phyloP scores from a whole-genome alignment of 139 green algal genomes.

The Chara braunii region DNA sequence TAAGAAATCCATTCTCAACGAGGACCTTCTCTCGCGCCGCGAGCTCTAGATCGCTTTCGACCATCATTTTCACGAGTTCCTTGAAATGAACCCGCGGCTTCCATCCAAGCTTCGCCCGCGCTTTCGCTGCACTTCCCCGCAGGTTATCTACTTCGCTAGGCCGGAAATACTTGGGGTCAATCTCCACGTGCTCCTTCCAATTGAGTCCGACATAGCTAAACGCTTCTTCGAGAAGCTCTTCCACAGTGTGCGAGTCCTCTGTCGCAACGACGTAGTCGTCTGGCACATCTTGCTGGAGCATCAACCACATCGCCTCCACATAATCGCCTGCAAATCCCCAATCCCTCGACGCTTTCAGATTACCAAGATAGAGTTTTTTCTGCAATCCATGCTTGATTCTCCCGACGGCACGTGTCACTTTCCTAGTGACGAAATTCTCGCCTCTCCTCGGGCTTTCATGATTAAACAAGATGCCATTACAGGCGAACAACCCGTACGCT shows the following conservation, averaged over 20 bases:
- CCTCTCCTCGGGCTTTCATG: slow-evolving; percentile 66
- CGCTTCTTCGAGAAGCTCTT: slow-evolving; percentile 32
- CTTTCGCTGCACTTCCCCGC: slow-evolving; percentile 57
- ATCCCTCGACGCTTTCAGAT: slow-evolving; percentile 69
- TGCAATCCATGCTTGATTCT: slow-evolving; percentile 50
- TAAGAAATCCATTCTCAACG: slow-evolving; percentile 27
- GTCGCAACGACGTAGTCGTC: slow-evolving; percentile 69
- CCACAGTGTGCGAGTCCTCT: slow-evolving; percentile 38
- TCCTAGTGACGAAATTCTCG: slow-evolving; percentile 73
- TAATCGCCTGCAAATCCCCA: slow-evolving; percentile 75
- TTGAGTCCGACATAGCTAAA: slow-evolving; percentile 36
- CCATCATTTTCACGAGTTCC: slow-evolving; percentile 64
- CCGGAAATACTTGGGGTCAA: slow-evolving; percentile 59
- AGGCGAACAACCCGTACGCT: slow-evolving; percentile 65
- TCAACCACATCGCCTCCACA: slow-evolving; percentile 67
- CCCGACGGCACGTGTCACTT: slow-evolving; percentile 49
- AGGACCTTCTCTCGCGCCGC: slow-evolving; percentile 34
- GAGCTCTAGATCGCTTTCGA: slow-evolving; percentile 52
- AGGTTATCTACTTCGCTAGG: slow-evolving; percentile 67
- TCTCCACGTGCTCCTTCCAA: slow-evolving; percentile 40
- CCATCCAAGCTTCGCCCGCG: slow-evolving; percentile 53
- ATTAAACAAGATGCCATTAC: slow-evolving; percentile 79
- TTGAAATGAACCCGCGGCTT: slow-evolving; percentile 48
- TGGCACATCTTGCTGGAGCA: slow-evolving; percentile 64
- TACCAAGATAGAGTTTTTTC: slow-evolving; percentile 58